A percentile compares a stretch with the other conserved stretches of the same genome.
Conservation (phyloP, 1,284 basidiomycete genomes). For the Ustilago loliicola region DNA sequence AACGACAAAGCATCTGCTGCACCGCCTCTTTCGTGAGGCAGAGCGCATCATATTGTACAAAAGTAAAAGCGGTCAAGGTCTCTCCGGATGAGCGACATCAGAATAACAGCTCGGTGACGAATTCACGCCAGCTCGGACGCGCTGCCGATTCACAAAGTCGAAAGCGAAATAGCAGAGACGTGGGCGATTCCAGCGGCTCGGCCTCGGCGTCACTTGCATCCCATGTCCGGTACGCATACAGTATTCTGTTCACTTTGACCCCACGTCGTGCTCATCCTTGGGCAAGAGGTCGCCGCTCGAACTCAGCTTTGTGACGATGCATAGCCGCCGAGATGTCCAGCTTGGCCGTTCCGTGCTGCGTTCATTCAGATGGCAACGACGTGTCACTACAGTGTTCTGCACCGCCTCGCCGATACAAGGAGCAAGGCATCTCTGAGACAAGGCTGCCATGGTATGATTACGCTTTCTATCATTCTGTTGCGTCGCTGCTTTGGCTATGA, state of each 20-base stretch:
- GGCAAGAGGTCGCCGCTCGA: not conserved
- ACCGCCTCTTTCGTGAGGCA: not conserved
- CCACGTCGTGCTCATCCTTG: conserved; percentile 12
- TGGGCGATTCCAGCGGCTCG: conserved; percentile 21
- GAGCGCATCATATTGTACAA: not conserved
- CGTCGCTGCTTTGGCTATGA: not conserved
- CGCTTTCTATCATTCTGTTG: no score
- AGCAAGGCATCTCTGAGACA: not conserved
- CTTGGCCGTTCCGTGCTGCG: not conserved
- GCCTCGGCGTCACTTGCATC: conserved; percentile 43
- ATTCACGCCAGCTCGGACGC: conserved; percentile 37
- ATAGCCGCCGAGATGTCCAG: not conserved
- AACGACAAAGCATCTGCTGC: conserved; percentile 1
- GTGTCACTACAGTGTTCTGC: not conserved
- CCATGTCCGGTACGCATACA: conserved; percentile 41
- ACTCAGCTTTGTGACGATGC: not conserved
- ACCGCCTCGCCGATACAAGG: not conserved
- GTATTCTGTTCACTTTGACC: not conserved
- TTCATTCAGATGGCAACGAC: not conserved
- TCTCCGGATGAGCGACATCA: not conserved
- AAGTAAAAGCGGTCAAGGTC: no score
- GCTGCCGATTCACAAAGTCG: not conserved
- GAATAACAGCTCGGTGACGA: conserved; percentile 19
- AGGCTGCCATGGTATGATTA: no score
- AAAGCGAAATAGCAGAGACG: conserved; percentile 11